Evolutionary conservation across 495 filamentous ascomycete species (phyloP).

Genomic region (Platismatia glauca): DNA sequence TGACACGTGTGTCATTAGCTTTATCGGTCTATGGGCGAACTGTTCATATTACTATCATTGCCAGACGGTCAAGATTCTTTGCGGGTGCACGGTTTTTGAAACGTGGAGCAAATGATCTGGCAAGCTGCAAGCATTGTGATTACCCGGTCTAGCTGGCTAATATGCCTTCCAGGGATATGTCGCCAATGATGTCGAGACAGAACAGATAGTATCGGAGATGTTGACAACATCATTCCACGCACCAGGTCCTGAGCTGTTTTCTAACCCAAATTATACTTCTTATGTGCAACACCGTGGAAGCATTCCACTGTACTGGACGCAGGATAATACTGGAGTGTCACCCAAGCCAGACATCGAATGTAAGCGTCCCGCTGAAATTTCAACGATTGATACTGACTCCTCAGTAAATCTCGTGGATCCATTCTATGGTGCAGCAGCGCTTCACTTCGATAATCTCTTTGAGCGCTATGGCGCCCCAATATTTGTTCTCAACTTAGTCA

Average conservation of each 20-base stretch:
- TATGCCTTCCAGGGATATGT: slow-evolving; percentile 59
- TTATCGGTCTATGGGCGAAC: slow-evolving; percentile 74
- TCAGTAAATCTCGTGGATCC: slow-evolving; percentile 80
- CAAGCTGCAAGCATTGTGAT: slow-evolving; percentile 19
- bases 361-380: slow-evolving; percentile 10
- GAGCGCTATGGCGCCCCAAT: slow-evolving; percentile 86
- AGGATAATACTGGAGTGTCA: slow-evolving; percentile 89
- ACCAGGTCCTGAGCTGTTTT: slow-evolving; percentile 73
- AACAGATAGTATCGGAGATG: slow-evolving; percentile 94
- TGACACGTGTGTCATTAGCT: slow-evolving; percentile 31
- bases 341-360: slow-evolving; percentile 89
- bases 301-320: slow-evolving; percentile 94
- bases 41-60: slow-evolving; percentile 88
- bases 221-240: slow-evolving; percentile 92
- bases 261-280: slow-evolving; percentile 86
- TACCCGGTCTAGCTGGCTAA: slow-evolving; percentile 15
- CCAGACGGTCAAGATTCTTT: slow-evolving; percentile 84
- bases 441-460: slow-evolving; percentile 96
- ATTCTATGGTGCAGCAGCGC: slow-evolving; percentile 89
- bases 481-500: slow-evolving; percentile 89
- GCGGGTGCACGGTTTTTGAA: slow-evolving; percentile 93
- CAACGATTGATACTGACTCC: slow-evolving; percentile 13
- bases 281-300: slow-evolving; percentile 96
- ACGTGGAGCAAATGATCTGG: slow-evolving; percentile 83
- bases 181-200: slow-evolving; percentile 98